Base-by-base conservation (phyloP, 495 filamentous ascomycete genomes). In the Penicillium maclennaniae region DNA sequence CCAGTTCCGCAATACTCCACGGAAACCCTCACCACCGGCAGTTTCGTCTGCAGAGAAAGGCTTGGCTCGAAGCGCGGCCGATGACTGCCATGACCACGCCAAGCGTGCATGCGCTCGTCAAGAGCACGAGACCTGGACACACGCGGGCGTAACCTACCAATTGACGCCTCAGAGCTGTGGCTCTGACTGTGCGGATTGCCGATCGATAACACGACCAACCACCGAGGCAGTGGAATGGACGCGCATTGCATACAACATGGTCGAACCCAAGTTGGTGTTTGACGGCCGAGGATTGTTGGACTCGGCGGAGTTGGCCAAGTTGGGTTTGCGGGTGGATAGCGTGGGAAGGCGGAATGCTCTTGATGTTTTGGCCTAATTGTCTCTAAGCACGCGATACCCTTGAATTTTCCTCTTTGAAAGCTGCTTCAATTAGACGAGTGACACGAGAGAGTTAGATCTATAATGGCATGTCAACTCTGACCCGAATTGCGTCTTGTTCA, bases 201-300 rank as follows among this genome's bases (percentile, higher is more conserved):
- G 55, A 9, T 52, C 53, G 7, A 39, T 36, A 19, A 54, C 59
- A 7, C 51, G 58, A 2, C 52, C 45, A 5, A 56, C 60, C 12
- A 54, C 38, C 2, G 67, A 68, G 27, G 47, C 56, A 7, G 49
- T 86, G 42, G 79, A 85, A 53, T 85, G 83, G 83, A 61, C 68
- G 3, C 72, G 74, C 16, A 67, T 79, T 19, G 70, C 73, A 1
- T 64, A 65, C 21, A 67, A 72, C 26, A 87, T 91, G 85, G 73
- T 76, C 42, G 79, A 83, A 49, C 87, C 87, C 2, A 80, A 78
- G 53, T 86, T 81, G 72, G 69, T 89, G 6, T 89, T 91, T 63
- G 87, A 91, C 51, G 87, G 87, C 15, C 78, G 84, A 26, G 80
- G 83, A 25, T 69, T 87, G 21, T 63, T 89, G 14, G 79, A 89